These are phyloP conservation scores for Colletotrichum kahawae DNA, from an alignment of 2,329 filamentous ascomycete genomes.

Conservation along the genomic window DNA sequence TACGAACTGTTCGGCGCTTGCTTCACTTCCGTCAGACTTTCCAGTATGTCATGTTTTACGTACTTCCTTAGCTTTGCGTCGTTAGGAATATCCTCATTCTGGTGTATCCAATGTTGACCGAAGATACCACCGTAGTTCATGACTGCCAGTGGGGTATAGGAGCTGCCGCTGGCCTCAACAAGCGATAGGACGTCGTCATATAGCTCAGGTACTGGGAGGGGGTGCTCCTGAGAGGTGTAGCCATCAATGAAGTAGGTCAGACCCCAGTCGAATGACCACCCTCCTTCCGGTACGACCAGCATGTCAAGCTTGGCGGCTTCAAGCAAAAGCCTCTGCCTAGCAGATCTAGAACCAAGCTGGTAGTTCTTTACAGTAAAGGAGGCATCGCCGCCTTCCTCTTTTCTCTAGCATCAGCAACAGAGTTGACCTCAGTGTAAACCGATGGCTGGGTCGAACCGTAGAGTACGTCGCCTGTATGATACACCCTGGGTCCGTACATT, in stretches of 20 bases:
- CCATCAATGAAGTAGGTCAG: background rate
- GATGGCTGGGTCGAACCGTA: background rate
- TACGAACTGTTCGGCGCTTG: background rate
- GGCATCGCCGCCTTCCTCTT: background rate
- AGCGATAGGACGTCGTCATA: background rate
- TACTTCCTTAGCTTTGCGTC: background rate
- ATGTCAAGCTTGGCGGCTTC: background rate
- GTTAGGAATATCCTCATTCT: background rate
- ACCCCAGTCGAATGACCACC: background rate
- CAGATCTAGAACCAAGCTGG: background rate
- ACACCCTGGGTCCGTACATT: background rate
- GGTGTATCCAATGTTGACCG: background rate
- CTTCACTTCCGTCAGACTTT: background rate
- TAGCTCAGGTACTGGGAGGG: background rate
- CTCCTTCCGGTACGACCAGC: background rate
- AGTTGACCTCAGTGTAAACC: background rate
- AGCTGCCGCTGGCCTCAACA: background rate
- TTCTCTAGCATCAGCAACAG: background rate
- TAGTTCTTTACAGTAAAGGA: background rate
- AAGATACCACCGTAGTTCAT: background rate
- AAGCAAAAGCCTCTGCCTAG: background rate
- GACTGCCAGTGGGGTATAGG: background rate
- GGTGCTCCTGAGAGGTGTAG: background rate
- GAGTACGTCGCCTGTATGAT: background rate
- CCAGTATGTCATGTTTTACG: background rate